phyloP scores from a whole-genome alignment of 805 yeast species.

The Suhomyces vadensis region DNA sequence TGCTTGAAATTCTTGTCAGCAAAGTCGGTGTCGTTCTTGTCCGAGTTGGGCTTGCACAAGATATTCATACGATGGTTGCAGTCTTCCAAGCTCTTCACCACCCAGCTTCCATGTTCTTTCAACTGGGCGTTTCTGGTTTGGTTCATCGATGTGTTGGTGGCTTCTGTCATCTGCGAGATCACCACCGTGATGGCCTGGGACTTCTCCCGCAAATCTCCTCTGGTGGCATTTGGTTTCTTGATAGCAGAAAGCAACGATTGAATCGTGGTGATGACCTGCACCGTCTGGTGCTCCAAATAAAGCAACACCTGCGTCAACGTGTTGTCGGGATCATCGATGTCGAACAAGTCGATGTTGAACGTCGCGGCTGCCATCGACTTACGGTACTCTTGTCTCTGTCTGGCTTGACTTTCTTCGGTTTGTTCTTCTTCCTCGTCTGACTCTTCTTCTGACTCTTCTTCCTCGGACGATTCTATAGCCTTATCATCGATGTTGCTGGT shows the following conservation, averaged over 20 bases:
- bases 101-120: constrained; percentile 90
- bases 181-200: constrained; percentile 77
- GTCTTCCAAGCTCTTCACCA: constrained; percentile 81
- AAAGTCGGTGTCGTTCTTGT: constrained; percentile 53
- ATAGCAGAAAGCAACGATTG: constrained; percentile 78
- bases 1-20: constrained; percentile 92
- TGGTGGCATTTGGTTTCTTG: constrained; percentile 72
- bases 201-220: constrained; percentile 69
- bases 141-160: constrained; percentile 83
- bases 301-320: constrained; percentile 79
- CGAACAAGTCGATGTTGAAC: constrained; percentile 73
- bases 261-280: constrained; percentile 85
- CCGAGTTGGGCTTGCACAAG: constrained; percentile 52
- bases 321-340: constrained; percentile 84
- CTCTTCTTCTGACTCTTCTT: constrained; percentile 15
- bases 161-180: constrained; percentile 84
- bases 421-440: constrained; percentile 22
- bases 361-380: constrained; percentile 53
- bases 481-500: constrained; percentile 6
- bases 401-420: constrained; percentile 34
- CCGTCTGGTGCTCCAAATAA: constrained; percentile 91
- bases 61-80: constrained; percentile 81
- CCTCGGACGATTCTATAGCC: constrained; percentile 3
- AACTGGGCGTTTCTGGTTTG: constrained; percentile 83
- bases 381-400: constrained; percentile 46